phyloP scores from a whole-genome alignment of 306 rosid species.

The Biancaea sappan region DNA sequence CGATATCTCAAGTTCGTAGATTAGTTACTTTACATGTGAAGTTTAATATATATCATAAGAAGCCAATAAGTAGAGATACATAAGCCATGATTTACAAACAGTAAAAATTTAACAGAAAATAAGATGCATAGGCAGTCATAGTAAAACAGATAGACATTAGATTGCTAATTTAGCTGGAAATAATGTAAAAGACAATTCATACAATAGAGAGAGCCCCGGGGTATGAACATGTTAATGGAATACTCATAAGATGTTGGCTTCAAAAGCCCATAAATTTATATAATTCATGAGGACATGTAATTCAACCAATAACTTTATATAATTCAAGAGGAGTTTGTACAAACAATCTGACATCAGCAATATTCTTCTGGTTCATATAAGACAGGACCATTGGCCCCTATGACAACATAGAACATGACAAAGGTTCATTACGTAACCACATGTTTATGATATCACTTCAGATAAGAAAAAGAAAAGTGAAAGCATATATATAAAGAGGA shows the following conservation, averaged over 20 bases:
- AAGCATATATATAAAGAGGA: constrained; percentile 17
- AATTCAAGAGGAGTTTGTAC: constrained; percentile 2
- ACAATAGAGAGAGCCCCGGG: not conserved
- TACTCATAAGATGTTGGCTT: not conserved
- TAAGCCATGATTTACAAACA: not conserved
- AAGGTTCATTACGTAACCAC: constrained; percentile 6
- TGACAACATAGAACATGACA: constrained; percentile 18
- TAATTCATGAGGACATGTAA: constrained; percentile 5
- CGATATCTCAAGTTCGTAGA: not conserved
- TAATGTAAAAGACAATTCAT: not conserved
- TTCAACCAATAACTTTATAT: constrained; percentile 9
- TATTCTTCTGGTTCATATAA: constrained; percentile 24
- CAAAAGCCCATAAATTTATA: not conserved
- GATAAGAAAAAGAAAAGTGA: constrained; percentile 17
- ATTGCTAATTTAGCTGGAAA: not conserved
- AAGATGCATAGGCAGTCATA: constrained; percentile 5
- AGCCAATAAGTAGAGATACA: not conserved
- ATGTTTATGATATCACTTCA: constrained; percentile 6
- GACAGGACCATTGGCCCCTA: constrained; percentile 38
- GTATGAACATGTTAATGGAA: not conserved
- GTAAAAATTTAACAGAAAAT: not conserved
- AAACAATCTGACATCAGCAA: constrained; percentile 35
- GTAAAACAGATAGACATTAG: constrained; percentile 10
- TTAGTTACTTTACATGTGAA: not conserved
- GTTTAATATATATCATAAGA: not conserved